A percentile compares a stretch with the other conserved stretches of the same genome.
Conservation (phyloP, 768 basidiomycete genomes). For the Xanthoconium purpureum region DNA sequence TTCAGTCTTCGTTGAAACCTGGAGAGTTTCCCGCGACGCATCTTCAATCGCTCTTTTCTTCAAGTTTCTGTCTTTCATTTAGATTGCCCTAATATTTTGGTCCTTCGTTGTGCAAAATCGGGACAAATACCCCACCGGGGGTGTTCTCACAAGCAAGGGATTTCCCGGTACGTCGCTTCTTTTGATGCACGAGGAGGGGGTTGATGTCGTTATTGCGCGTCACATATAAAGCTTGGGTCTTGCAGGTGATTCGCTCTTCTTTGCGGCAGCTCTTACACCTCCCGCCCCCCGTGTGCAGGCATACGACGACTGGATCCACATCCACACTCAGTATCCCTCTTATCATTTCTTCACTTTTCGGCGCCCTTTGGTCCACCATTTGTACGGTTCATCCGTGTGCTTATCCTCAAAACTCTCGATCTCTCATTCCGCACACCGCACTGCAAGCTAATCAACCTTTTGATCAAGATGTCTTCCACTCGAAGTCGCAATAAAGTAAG, state of each 20-base stretch:
- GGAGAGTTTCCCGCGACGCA: too few relatives aligned
- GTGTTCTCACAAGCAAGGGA: slow-evolving; percentile 21
- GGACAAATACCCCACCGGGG: not conserved
- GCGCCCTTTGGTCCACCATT: not conserved
- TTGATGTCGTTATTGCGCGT: slow-evolving; percentile 7
- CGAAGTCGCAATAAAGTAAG: slow-evolving; percentile 25
- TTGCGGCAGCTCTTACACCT: slow-evolving; percentile 9
- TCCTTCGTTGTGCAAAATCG: slow-evolving; percentile 3
- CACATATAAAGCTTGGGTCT: slow-evolving; percentile 28
- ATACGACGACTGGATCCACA: slow-evolving; percentile 20
- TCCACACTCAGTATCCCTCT: not conserved
- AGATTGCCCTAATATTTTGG: not conserved
- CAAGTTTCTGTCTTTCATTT: not conserved
- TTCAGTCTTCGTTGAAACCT: not conserved
- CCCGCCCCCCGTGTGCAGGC: slow-evolving; percentile 21
- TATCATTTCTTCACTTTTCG: not conserved
- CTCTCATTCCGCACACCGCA: not conserved
- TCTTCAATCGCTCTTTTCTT: too few relatives aligned
- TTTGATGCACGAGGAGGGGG: slow-evolving; percentile 24
- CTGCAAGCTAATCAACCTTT: not conserved
- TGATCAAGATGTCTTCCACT: slow-evolving; percentile 13
- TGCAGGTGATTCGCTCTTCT: slow-evolving; percentile 2
- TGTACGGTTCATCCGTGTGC: not conserved
- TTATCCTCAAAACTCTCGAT: not conserved
- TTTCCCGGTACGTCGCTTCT: slow-evolving; percentile 25